These are phyloP conservation scores for Mycoemilia scoparia DNA, from an alignment of 192 early-diverging fungal species.

Conservation along the genomic window DNA sequence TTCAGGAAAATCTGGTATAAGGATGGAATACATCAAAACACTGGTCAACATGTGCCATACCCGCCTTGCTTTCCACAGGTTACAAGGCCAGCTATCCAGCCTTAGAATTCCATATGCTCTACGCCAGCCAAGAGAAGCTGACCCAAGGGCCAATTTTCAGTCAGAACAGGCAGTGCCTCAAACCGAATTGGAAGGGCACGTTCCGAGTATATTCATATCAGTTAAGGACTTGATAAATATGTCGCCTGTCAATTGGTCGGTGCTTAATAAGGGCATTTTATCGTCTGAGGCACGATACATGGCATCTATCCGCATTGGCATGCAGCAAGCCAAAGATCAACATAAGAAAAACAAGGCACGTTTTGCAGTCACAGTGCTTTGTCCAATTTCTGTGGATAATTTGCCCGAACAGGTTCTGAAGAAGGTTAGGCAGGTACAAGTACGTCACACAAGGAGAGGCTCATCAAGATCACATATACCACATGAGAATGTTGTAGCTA, in stretches of 20 bases:
- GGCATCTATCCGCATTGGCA: conserved; percentile 27
- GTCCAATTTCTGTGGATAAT: no score
- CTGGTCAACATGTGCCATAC: conserved; percentile 20
- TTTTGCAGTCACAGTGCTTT: no score
- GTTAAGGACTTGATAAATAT: conserved; percentile 22
- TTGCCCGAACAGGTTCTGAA: no score
- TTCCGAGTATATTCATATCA: conserved; percentile 22
- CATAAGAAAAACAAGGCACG: no score
- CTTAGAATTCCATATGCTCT: conserved; percentile 24
- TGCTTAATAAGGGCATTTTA: conserved; percentile 16
- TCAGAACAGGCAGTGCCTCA: conserved; percentile 20
- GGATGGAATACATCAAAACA: conserved; percentile 24
- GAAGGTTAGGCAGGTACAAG: no score
- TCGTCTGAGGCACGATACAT: conserved; percentile 22
- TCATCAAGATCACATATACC: no score
- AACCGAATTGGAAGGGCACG: conserved; percentile 30
- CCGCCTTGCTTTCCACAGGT: conserved; percentile 18
- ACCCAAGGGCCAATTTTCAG: no score
- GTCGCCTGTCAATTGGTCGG: conserved; percentile 26
- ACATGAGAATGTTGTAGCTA: no score
- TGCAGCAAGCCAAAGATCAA: no score
- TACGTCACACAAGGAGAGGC: no score
- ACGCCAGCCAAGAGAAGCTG: conserved; percentile 25
- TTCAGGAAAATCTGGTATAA: conserved; percentile 21
- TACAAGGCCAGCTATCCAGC: conserved; percentile 23